phyloP scores from a whole-genome alignment of 441 rosid genomes.

The Adansonia grandidieri region DNA sequence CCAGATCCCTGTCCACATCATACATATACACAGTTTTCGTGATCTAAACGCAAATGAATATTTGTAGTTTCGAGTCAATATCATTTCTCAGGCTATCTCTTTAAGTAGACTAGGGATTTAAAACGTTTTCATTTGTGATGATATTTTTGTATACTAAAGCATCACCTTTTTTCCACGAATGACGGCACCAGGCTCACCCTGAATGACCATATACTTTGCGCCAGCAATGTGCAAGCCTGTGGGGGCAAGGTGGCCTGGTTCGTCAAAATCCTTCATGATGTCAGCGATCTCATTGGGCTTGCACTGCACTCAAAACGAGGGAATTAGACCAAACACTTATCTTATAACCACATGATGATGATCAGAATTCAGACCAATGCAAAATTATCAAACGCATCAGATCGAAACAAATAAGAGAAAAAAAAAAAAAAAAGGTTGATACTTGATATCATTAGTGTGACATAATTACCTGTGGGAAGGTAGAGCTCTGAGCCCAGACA shows the following conservation, averaged over 20 bases:
- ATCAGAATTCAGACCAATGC: not conserved
- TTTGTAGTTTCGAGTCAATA: not conserved
- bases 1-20: slow-evolving; percentile 57
- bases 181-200: slow-evolving; percentile 72
- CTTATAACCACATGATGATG: no score
- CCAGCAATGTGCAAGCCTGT: slow-evolving; percentile 66
- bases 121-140: not conserved
- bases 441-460: not conserved
- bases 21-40: not conserved
- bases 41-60: not conserved
- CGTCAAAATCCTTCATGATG: slow-evolving; percentile 56
- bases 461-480: slow-evolving; percentile 40
- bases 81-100: no score
- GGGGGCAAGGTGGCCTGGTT: slow-evolving; percentile 76
- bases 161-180: slow-evolving; percentile 80
- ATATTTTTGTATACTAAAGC: not conserved
- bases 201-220: slow-evolving; percentile 72
- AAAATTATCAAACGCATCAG: not conserved
- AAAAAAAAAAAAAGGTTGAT: no score
- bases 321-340: not conserved
- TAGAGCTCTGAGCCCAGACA: slow-evolving; percentile 59
- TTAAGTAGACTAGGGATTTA: no score
- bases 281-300: slow-evolving; percentile 54
- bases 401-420: not conserved
- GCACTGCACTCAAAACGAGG: slow-evolving; percentile 37